Evolutionary conservation across 176 grass and related monocot genomes (phyloP), one percentile per base, ranked within the genome.

Genomic region (Carex scoparia): DNA sequence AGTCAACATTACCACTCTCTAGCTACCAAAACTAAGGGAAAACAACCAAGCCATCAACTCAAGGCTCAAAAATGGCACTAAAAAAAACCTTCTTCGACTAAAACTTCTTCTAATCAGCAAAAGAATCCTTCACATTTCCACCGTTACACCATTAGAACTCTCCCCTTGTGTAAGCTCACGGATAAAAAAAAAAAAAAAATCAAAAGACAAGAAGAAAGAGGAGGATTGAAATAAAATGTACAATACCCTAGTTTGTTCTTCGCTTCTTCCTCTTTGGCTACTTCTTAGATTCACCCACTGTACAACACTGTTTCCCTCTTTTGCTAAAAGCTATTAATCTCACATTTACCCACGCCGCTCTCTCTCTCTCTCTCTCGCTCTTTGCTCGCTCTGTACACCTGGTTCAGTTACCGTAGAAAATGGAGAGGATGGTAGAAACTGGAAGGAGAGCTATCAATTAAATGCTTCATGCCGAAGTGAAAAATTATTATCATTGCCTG

Each of bases 351-450:
- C 3, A 33, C 14, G 32, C 7, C 19, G 3, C 81, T 15, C n/a
- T n/a, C 37, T 61, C 76, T 80, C 78, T 82, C 12, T 56, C 37
- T 38, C 54, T 42, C 77, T 80, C 33, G 1, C 33, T 33, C 33
- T 33, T 2, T 33, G 23, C 76, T 80, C 78, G 66, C 30, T 82
- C 13, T 56, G 13, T 79, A 33, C 40, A 83, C 81, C 61, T 64
- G 61, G 81, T 83, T 83, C 61, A 69, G 59, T 40, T 65, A 30
- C 79, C 79, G 81, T 69, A 69, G 65, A 7, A 83, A 83, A 83
- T 53, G 61, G 81, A 83, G 80, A n/a, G 54, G 23, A 51, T 69
- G 46, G 63, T 31, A 19, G 10, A 12, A 81, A 23, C 42, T 67
- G 42, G 8, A 56, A 46, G 27, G 31, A 61, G 62, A 82, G 57